Conservation (phyloP, 306 rosid genomes). For the Chamaecrista fasciculata region DNA sequence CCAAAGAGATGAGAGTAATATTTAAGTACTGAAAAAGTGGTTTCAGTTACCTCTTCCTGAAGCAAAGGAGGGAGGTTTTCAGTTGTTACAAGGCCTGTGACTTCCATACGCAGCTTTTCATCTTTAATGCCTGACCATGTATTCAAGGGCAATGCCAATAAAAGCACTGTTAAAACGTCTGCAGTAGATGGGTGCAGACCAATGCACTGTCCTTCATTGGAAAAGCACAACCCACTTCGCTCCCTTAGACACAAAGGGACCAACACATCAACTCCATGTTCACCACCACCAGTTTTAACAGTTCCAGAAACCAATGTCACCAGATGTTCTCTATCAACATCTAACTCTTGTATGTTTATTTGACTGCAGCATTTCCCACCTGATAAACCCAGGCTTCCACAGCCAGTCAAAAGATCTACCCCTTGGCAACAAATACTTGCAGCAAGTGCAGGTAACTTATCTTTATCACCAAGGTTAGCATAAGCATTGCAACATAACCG, state of each 20-base stretch:
- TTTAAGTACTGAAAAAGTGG: not conserved
- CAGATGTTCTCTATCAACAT: slow-evolving; percentile 46
- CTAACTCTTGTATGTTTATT: slow-evolving; percentile 49
- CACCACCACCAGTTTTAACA: slow-evolving; percentile 46
- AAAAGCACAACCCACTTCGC: slow-evolving; percentile 44
- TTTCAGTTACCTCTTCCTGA: slow-evolving; percentile 65
- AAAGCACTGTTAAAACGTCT: slow-evolving; percentile 76
- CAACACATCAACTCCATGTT: slow-evolving; percentile 70
- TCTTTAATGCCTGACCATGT: slow-evolving; percentile 74
- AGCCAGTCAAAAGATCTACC: slow-evolving; percentile 51
- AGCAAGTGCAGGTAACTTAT: slow-evolving; percentile 48
- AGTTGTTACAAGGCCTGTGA: slow-evolving; percentile 43
- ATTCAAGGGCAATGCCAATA: slow-evolving; percentile 65
- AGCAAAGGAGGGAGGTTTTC: slow-evolving; percentile 63
- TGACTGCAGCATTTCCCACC: slow-evolving; percentile 41
- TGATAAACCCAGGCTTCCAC: slow-evolving; percentile 25
- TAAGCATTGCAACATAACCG: slow-evolving; percentile 32
- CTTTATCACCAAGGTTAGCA: slow-evolving; percentile 32
- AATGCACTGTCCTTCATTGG: slow-evolving; percentile 61
- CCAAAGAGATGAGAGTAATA: not conserved
- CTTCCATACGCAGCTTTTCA: slow-evolving; percentile 53
- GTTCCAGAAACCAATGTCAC: slow-evolving; percentile 67
- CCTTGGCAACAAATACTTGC: slow-evolving; percentile 69
- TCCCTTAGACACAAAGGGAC: slow-evolving; percentile 54
- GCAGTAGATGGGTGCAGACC: slow-evolving; percentile 75